Conservation (phyloP, 2,329 filamentous ascomycete species). For the Aspergillus hortae region DNA sequence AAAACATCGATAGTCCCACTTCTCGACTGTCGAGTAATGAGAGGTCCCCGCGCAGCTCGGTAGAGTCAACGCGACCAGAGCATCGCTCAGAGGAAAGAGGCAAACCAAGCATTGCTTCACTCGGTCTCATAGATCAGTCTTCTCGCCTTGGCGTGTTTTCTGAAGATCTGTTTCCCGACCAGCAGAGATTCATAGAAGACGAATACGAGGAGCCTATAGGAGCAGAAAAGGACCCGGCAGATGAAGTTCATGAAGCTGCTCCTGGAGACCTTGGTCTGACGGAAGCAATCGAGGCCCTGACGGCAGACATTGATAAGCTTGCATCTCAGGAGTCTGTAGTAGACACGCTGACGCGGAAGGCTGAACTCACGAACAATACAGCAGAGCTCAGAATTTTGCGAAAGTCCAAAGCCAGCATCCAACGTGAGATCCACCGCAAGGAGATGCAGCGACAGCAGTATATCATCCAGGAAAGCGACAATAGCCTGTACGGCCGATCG, state of each 20-base stretch:
- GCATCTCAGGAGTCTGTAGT: slow-evolving; percentile 84
- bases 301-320: slow-evolving; percentile 84
- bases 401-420: slow-evolving; percentile 90
- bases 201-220: slow-evolving; percentile 72
- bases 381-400: slow-evolving; percentile 86
- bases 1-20: slow-evolving; percentile 31
- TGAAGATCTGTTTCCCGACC: slow-evolving; percentile 88
- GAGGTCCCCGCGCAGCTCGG: slow-evolving; percentile 60
- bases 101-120: slow-evolving; percentile 83
- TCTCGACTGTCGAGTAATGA: slow-evolving; percentile 51
- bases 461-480: slow-evolving; percentile 95
- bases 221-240: slow-evolving; percentile 61
- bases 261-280: slow-evolving; percentile 90
- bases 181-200: slow-evolving; percentile 75
- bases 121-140: slow-evolving; percentile 84
- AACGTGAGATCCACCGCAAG: slow-evolving; percentile 87
- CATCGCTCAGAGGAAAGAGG: slow-evolving; percentile 47
- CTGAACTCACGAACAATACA: slow-evolving; percentile 94
- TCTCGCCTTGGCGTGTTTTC: slow-evolving; percentile 92
- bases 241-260: slow-evolving; percentile 88
- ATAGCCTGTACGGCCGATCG: slow-evolving; percentile 89
- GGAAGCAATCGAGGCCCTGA: slow-evolving; percentile 86
- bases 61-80: slow-evolving; percentile 53
- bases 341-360: slow-evolving; percentile 86
- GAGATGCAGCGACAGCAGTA: slow-evolving; percentile 97